phyloP scores from a whole-genome alignment of 1,139 yeast genomes.

The Ogataea hybrid region DNA sequence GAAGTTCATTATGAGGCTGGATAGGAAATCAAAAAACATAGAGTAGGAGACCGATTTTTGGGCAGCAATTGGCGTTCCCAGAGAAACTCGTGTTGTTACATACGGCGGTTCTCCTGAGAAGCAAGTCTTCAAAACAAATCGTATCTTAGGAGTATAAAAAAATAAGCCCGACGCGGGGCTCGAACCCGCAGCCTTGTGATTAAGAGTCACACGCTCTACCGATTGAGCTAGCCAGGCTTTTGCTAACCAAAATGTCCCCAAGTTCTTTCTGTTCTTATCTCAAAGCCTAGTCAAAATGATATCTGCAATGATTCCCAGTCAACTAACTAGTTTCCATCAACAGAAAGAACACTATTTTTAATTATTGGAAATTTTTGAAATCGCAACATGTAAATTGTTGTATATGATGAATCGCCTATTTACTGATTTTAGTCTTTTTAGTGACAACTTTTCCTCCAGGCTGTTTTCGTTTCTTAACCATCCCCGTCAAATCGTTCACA shows the following conservation, averaged over 20 bases:
- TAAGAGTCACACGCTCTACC: conserved; percentile 28
- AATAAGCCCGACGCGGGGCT: conserved; percentile 26
- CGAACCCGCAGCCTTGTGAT: conserved; percentile 28
- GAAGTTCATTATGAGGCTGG: too few species aligned
- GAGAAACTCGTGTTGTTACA: too few species aligned
- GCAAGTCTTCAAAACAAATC: too few species aligned
- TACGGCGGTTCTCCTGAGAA: too few species aligned
- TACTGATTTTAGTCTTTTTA: conserved; percentile 16
- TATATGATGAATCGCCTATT: conserved; percentile 1
- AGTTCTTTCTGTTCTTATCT: not conserved
- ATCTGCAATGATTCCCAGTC: too few species aligned
- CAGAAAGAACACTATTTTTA: too few species aligned
- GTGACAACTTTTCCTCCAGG: conserved; percentile 15
- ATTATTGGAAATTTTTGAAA: not conserved
- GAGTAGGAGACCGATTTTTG: too few species aligned
- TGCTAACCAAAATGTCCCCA: not conserved
- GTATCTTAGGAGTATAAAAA: not conserved
- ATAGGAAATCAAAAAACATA: too few species aligned
- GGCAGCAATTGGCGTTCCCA: too few species aligned
- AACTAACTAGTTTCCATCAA: too few species aligned
- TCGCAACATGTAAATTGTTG: not conserved
- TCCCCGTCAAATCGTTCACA: conserved; percentile 56
- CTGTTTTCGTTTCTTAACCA: conserved; percentile 46
- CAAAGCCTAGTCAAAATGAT: too few species aligned
- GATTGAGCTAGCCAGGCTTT: conserved; percentile 26